Percentiles rank a stretch among this genome's conserved stretches.
These are phyloP conservation scores for Neurospora tetraspora DNA, from an alignment of 495 filamentous ascomycete genomes.

Conservation along the genomic window DNA sequence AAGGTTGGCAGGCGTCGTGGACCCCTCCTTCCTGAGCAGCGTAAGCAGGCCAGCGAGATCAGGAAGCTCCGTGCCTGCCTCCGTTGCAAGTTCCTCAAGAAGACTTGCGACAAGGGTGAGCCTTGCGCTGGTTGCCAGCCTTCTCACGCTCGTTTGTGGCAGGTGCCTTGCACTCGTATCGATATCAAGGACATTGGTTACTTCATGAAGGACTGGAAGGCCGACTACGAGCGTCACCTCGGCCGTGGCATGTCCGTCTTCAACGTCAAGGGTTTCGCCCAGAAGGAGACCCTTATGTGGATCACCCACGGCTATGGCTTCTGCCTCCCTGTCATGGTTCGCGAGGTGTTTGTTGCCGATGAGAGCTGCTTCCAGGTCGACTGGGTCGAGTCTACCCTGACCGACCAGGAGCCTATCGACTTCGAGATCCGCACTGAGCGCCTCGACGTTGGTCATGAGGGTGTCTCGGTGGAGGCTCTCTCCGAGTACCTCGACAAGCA, in stretches of 20 bases:
- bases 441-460: slow-evolving; percentile 74
- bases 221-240: slow-evolving; percentile 84
- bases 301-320: slow-evolving; percentile 88
- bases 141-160: slow-evolving; percentile 85
- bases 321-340: slow-evolving; percentile 76
- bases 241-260: slow-evolving; percentile 76
- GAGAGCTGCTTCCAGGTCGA: slow-evolving; percentile 86
- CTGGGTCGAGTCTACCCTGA: slow-evolving; percentile 71
- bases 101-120: slow-evolving; percentile 93
- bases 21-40: slow-evolving; percentile 82
- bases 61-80: slow-evolving; percentile 84
- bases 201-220: slow-evolving; percentile 98
- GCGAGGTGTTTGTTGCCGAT: slow-evolving; percentile 82
- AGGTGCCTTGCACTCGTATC: slow-evolving; percentile 89
- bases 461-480: slow-evolving; percentile 62
- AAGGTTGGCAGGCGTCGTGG: slow-evolving; percentile 78
- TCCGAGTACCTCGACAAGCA: slow-evolving; percentile 88
- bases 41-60: slow-evolving; percentile 89
- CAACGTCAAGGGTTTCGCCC: slow-evolving; percentile 87
- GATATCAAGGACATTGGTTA: slow-evolving; percentile 95
- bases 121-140: slow-evolving; percentile 88
- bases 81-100: slow-evolving; percentile 96
- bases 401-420: slow-evolving; percentile 54
- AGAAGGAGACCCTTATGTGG: slow-evolving; percentile 66
- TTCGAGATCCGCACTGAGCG: slow-evolving; percentile 79